These are phyloP conservation scores for Phalaenopsis equestris DNA, from an alignment of 106 monocot species.

Conservation along the genomic window DNA sequence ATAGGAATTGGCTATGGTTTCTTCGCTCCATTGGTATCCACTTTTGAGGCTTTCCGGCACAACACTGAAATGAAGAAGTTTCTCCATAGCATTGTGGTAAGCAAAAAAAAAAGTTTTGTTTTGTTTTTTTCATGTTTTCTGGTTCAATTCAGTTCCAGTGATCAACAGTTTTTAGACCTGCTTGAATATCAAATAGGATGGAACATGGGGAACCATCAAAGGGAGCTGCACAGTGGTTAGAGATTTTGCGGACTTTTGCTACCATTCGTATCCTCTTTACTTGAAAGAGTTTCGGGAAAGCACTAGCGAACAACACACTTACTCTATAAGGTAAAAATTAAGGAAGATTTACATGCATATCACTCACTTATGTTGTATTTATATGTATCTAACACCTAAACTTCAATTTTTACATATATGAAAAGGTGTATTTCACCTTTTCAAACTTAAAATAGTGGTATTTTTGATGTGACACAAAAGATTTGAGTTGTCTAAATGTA, in stretches of 20 bases:
- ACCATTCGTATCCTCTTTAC: conserved; percentile 69
- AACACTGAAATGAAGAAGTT: conserved; percentile 47
- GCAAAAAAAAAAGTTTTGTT: not conserved
- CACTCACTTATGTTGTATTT: too few species aligned
- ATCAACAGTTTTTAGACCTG: not conserved
- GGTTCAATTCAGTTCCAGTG: not conserved
- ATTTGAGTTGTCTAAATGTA: too few species aligned
- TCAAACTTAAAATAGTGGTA: too few species aligned
- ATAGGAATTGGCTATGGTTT: conserved; percentile 83
- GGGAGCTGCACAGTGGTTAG: conserved; percentile 91
- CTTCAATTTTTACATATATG: too few species aligned
- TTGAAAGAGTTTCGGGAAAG: conserved; percentile 70
- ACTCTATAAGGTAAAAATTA: conserved; percentile 50
- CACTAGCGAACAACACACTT: conserved; percentile 21
- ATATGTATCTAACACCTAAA: too few species aligned
- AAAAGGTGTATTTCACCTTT: too few species aligned
- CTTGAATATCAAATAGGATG: conserved; percentile 44
- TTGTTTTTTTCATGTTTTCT: not conserved
- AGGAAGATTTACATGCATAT: too few species aligned
- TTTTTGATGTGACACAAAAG: too few species aligned
- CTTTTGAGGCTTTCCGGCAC: conserved; percentile 82
- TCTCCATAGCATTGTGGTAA: conserved; percentile 66
- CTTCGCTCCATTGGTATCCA: conserved; percentile 72
- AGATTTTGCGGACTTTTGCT: conserved; percentile 88
- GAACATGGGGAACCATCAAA: conserved; percentile 86